Evolutionary conservation across 2,329 filamentous ascomycete genomes (phyloP).

Genomic region (Sarocladiaceae sp.): DNA sequence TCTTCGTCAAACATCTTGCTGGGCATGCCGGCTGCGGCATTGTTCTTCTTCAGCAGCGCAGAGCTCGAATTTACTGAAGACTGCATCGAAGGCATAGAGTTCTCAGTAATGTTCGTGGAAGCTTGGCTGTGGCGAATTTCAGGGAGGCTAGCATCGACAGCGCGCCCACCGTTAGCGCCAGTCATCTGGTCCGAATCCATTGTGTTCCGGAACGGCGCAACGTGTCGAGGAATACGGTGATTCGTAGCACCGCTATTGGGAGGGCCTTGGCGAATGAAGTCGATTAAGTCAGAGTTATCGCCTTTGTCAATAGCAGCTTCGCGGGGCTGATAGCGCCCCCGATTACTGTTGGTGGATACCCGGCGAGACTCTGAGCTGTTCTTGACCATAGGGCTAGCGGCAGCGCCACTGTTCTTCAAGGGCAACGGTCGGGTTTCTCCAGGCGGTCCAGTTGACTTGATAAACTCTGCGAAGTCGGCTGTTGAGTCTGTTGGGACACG

Average conservation of each 20-base stretch:
- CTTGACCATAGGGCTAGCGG: slow-evolving; percentile 22
- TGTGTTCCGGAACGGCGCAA: slow-evolving; percentile 79
- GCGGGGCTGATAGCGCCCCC: slow-evolving; percentile 63
- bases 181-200: slow-evolving; percentile 80
- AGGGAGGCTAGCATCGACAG: slow-evolving; percentile 53
- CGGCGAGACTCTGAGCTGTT: slow-evolving; percentile 34
- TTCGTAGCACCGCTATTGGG: slow-evolving; percentile 46
- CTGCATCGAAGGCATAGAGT: slow-evolving; percentile 50
- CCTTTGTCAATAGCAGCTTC: slow-evolving; percentile 57
- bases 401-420: slow-evolving; percentile 29
- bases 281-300: slow-evolving; percentile 82
- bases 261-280: slow-evolving; percentile 89
- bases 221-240: slow-evolving; percentile 73
- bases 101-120: slow-evolving; percentile 54
- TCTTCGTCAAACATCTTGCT: slow-evolving; percentile 43
- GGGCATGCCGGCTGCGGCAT: slow-evolving; percentile 21
- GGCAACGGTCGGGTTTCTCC: slow-evolving; percentile 33
- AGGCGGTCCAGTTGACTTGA: slow-evolving; percentile 77
- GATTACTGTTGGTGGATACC: slow-evolving; percentile 33
- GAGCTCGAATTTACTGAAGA: slow-evolving; percentile 74
- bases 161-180: slow-evolving; percentile 48
- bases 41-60: slow-evolving; percentile 52
- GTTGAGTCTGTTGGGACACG: slow-evolving; percentile 67
- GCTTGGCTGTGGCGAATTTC: slow-evolving; percentile 53
- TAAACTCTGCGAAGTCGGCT: slow-evolving; percentile 83